These are phyloP conservation scores for Pythium rishiriense DNA, from an alignment of 352 stramenopile species.

Conservation along the genomic window DNA sequence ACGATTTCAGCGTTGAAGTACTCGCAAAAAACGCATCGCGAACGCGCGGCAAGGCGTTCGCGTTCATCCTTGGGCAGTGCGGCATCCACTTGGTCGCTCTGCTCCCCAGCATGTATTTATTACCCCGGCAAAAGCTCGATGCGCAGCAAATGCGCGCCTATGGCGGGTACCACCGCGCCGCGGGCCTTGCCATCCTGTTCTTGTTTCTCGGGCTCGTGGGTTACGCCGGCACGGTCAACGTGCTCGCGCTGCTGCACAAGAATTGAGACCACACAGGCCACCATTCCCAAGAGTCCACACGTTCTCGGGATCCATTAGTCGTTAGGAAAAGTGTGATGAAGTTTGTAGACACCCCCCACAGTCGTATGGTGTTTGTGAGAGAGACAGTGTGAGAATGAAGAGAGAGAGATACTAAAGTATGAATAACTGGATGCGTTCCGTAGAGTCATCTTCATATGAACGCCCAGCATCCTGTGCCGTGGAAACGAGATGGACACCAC, in stretches of 20 bases:
- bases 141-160: slow-evolving; percentile 36
- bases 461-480: no score
- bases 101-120: slow-evolving; percentile 37
- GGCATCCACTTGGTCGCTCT: slow-evolving; percentile 30
- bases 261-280: slow-evolving; percentile 15
- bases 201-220: slow-evolving; percentile 25
- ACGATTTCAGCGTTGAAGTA: slow-evolving; percentile 35
- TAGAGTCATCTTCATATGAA: no score
- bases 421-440: no score
- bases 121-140: slow-evolving; percentile 34
- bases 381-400: no score
- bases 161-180: slow-evolving; percentile 27
- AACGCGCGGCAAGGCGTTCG: slow-evolving; percentile 22
- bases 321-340: slow-evolving; percentile 2
- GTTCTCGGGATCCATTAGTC: no score
- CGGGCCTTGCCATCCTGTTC: slow-evolving; percentile 26
- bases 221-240: slow-evolving; percentile 28
- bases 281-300: no score
- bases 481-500: no score
- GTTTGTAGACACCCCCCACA: not conserved
- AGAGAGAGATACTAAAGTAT: no score
- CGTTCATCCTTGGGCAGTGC: slow-evolving; percentile 25
- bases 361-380: no score
- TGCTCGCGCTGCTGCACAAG: slow-evolving; percentile 29
- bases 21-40: slow-evolving; percentile 11